A percentile compares a stretch with the other conserved stretches of the same genome.
Evolutionary conservation across 768 basidiomycete genomes (phyloP).

Genomic region (Rhodosporidiobolus odoratus): DNA sequence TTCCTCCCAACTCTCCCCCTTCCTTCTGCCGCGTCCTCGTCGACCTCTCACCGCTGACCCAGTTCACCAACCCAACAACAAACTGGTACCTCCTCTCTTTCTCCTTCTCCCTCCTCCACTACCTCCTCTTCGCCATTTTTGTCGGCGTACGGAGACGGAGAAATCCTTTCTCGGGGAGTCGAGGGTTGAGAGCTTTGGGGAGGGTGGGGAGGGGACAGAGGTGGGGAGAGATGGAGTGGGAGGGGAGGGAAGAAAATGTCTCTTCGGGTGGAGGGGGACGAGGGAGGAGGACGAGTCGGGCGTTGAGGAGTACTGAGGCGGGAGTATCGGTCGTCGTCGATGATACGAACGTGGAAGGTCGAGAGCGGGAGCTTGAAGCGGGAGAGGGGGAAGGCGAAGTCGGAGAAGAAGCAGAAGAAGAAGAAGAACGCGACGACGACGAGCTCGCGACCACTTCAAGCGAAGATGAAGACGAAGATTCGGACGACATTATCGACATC

Average conservation of each 20-base stretch:
- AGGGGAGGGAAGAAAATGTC: constrained; percentile 14
- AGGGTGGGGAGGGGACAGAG: background rate
- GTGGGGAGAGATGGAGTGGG: constrained; percentile 21
- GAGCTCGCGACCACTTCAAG: background rate
- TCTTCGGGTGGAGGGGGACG: background rate
- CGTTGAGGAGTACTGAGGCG: background rate
- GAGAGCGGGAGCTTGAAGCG: background rate
- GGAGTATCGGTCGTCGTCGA: background rate
- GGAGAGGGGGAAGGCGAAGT: background rate
- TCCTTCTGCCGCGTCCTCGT: background rate
- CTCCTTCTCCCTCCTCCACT: constrained; percentile 21
- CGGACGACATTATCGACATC: constrained; percentile 32
- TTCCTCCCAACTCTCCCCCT: background rate
- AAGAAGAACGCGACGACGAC: background rate
- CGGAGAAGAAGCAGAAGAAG: background rate
- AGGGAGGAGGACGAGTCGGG: background rate
- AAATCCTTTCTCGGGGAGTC: constrained; percentile 8
- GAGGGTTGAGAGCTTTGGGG: too few species aligned
- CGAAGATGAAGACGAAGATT: constrained; percentile 20
- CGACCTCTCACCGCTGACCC: background rate
- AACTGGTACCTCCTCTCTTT: constrained; percentile 21
- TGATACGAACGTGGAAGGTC: background rate
- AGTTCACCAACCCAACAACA: constrained; percentile 6
- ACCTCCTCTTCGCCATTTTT: constrained; percentile 20
- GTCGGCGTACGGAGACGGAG: constrained; percentile 11